Percentiles rank a stretch among this genome's conserved stretches.
Evolutionary conservation across 2,329 filamentous ascomycete genomes (phyloP).

Genomic region (Hypoxylon sp.): DNA sequence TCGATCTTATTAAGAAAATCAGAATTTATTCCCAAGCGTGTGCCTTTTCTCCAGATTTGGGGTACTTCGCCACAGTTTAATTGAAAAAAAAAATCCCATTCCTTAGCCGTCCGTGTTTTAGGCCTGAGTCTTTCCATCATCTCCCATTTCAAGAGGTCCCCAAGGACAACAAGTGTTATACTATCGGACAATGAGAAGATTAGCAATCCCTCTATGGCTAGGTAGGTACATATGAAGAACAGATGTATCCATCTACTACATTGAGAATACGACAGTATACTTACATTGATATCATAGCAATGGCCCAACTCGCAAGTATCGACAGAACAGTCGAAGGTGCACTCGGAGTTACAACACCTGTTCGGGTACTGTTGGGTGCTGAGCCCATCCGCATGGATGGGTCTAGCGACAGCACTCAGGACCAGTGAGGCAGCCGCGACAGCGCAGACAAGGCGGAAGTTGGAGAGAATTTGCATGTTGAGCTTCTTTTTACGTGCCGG

Average conservation of each 20-base stretch:
- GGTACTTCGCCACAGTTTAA: neutral
- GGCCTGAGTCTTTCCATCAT: neutral
- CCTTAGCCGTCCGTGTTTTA: conserved; percentile 6
- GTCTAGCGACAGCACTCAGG: neutral
- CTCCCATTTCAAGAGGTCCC: neutral
- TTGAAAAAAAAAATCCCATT: conserved; percentile 14
- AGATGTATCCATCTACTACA: neutral
- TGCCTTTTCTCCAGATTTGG: no score
- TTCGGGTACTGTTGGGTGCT: neutral
- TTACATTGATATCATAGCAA: conserved; percentile 12
- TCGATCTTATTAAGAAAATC: no score
- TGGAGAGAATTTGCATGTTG: conserved; percentile 16
- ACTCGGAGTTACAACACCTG: conserved; percentile 16
- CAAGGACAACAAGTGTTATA: conserved; percentile 18
- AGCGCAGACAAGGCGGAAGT: neutral
- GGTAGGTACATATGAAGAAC: neutral
- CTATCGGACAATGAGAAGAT: conserved; percentile 6
- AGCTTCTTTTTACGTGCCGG: neutral
- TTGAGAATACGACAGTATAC: neutral
- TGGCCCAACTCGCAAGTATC: neutral
- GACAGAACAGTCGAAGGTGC: neutral
- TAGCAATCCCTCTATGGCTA: conserved; percentile 2
- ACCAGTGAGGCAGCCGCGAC: neutral
- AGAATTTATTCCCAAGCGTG: no score
- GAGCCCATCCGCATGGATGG: neutral